These are phyloP conservation scores for Cutaneotrichosporon cutaneum DNA, from an alignment of 1,284 basidiomycete genomes.

Conservation along the genomic window DNA sequence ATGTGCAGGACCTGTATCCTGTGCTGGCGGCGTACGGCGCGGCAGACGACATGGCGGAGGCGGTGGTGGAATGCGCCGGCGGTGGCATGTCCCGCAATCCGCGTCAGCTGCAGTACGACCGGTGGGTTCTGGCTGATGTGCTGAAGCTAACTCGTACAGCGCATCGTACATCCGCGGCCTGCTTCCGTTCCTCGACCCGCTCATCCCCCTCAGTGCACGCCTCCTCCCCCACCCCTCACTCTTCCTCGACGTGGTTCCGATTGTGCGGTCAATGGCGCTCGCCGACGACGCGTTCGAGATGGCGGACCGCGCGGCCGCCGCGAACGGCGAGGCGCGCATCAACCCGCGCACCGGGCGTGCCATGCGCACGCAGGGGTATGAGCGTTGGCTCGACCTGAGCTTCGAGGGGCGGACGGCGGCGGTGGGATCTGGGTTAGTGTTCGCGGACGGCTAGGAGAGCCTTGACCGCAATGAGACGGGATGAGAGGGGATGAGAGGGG, in stretches of 20 bases:
- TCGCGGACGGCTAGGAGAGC: neutral
- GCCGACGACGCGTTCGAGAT: conserved; percentile 61
- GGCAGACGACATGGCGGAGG: conserved; percentile 27
- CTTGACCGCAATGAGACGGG: no score
- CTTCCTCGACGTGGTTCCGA: conserved; percentile 69
- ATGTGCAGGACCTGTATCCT: conserved; percentile 28
- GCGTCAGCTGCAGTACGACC: conserved; percentile 18
- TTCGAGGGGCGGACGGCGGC: conserved; percentile 18
- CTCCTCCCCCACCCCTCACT: conserved; percentile 57
- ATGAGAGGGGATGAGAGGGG: neutral
- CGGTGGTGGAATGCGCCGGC: conserved; percentile 13
- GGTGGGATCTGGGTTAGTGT: neutral
- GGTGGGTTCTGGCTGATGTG: conserved; percentile 26
- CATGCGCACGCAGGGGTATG: conserved; percentile 30
- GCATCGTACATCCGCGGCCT: conserved; percentile 38
- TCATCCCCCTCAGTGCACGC: conserved; percentile 49
- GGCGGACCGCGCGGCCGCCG: conserved; percentile 37
- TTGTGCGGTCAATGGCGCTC: conserved; percentile 65
- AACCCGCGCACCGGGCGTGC: conserved; percentile 48
- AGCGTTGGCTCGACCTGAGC: conserved; percentile 23
- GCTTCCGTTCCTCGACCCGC: conserved; percentile 55
- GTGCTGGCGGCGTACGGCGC: conserved; percentile 25
- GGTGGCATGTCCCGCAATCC: conserved; percentile 9
- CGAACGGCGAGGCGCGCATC: conserved; percentile 33
- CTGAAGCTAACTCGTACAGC: conserved; percentile 20